Base-by-base conservation (phyloP, 257 asterid genomes). In the Scutellaria barbata region DNA sequence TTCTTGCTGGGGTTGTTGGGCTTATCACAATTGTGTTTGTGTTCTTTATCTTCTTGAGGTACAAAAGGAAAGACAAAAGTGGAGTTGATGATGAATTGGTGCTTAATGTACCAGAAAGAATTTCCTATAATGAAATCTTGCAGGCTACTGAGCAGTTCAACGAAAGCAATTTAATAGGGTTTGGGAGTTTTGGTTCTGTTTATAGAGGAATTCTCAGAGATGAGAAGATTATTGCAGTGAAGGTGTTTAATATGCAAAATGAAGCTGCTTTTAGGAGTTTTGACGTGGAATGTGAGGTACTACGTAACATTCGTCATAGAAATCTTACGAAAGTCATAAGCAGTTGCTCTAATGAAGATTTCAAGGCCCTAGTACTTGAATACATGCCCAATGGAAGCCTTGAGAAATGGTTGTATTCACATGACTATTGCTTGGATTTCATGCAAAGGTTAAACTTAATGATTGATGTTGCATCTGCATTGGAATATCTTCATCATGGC, bases 261-360 rank as follows among this genome's bases (percentile, higher is more conserved):
- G 41, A 53, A 17, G n/a, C n/a, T 10, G 8, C 12, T 10, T 68
- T 41, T 2, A 10, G 22, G 20, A 68, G 63, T 1, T 68, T 67
- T 52, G 63, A 51, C 1, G 41, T 18, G 0, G 73, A 68, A 12
- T 68, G 73, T 67, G 72, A 52, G 25, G 6, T 67, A 9, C 12
- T 67, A 0, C 63, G 63, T 12, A 52, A 3, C 48, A 51, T 67
- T 18, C 51, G 63, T 0, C 72, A 67, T 2, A 67, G 72, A 20
- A 52, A 67, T 39, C 52, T 67, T 7, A 52, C 30, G 2, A 48
- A 33, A 25, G 71, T 66, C 8, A 30, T 66, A 30, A 66, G 59
- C n/a, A 66, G 59, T 66, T 66, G 71, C 47, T 48, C 71, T 4
- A 66, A 47, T 8, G n/a, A 66, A 66, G 58, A 48, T 5, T 66